phyloP scores from a whole-genome alignment of 2,329 filamentous ascomycete species.

The Lachnellula hyalina region DNA sequence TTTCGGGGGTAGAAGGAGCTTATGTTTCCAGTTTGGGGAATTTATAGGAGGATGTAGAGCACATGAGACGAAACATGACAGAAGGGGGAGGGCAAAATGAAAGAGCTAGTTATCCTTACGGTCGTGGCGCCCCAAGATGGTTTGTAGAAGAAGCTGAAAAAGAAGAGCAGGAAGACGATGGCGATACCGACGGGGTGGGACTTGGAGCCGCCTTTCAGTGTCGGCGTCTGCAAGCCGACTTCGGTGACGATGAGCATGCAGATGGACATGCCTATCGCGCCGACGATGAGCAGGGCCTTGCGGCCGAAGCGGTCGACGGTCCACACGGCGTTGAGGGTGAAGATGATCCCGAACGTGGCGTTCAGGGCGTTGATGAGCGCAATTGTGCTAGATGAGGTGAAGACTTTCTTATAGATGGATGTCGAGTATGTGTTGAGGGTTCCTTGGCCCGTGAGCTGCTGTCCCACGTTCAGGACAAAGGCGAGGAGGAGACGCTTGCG shows the following conservation, averaged over 20 bases:
- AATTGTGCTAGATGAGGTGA: conserved; percentile 52
- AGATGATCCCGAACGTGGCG: conserved; percentile 65
- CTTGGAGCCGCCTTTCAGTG: conserved; percentile 45
- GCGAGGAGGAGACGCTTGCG: conserved; percentile 62
- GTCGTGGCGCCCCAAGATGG: conserved; percentile 65
- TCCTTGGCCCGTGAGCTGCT: conserved; percentile 68
- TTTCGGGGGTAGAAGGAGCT: too few species aligned
- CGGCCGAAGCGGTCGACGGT: conserved; percentile 66
- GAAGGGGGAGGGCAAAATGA: too few species aligned
- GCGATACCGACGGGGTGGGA: conserved; percentile 54
- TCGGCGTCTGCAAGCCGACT: conserved; percentile 52
- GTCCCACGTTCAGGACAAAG: conserved; percentile 62
- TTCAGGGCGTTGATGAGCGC: conserved; percentile 70
- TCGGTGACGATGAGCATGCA: conserved; percentile 63
- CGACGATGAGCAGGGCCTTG: conserved; percentile 62
- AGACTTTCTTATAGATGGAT: conserved; percentile 66
- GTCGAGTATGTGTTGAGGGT: conserved; percentile 68
- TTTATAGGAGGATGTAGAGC: too few species aligned
- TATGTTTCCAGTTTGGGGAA: too few species aligned
- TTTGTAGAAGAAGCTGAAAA: conserved; percentile 64
- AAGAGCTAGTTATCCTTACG: neutral
- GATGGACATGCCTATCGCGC: conserved; percentile 60
- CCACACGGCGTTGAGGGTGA: conserved; percentile 68
- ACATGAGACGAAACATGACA: too few species aligned
- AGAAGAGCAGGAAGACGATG: conserved; percentile 62